Percentiles rank a stretch among this genome's conserved stretches.
Conservation (phyloP, 1,139 yeast genomes). For the Pneumocystis oryctolagi region DNA sequence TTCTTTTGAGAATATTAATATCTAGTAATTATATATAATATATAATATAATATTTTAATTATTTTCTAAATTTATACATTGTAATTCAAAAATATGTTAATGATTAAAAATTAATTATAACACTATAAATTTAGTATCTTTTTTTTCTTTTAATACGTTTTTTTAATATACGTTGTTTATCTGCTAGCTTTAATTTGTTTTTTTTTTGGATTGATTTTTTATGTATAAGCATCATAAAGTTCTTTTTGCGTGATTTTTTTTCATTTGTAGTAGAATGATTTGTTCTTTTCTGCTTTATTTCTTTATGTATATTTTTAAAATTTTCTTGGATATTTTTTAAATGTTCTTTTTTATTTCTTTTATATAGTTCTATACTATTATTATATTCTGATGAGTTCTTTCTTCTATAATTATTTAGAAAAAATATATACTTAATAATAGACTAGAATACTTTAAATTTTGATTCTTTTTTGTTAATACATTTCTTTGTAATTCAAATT, state of each 20-base stretch:
- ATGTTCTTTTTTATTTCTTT: conserved; percentile 79
- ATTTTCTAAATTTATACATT: not conserved
- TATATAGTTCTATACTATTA: conserved; percentile 65
- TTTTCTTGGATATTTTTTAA: conserved; percentile 79
- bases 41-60: not conserved
- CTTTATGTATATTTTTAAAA: conserved; percentile 77
- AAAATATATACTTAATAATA: not conserved
- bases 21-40: too few relatives aligned
- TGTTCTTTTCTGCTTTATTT: conserved; percentile 54
- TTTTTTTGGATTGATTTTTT: conserved; percentile 89
- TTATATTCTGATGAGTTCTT: conserved; percentile 30
- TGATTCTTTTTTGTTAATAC: not conserved
- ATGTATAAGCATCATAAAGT: conserved; percentile 96
- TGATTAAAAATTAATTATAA: not conserved
- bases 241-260: conserved; percentile 96
- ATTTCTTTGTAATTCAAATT: not conserved
- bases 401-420: conserved; percentile 23
- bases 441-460: not conserved
- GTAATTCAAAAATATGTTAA: not conserved
- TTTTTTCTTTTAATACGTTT: conserved; percentile 77
- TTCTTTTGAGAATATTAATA: too few relatives aligned
- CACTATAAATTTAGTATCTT: not conserved
- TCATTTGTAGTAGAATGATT: conserved; percentile 81
- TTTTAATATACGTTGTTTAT: conserved; percentile 68
- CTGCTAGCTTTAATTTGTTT: conserved; percentile 74